These are phyloP conservation scores for Dendryphion nanum DNA, from an alignment of 2,329 filamentous ascomycete genomes.

Conservation along the genomic window DNA sequence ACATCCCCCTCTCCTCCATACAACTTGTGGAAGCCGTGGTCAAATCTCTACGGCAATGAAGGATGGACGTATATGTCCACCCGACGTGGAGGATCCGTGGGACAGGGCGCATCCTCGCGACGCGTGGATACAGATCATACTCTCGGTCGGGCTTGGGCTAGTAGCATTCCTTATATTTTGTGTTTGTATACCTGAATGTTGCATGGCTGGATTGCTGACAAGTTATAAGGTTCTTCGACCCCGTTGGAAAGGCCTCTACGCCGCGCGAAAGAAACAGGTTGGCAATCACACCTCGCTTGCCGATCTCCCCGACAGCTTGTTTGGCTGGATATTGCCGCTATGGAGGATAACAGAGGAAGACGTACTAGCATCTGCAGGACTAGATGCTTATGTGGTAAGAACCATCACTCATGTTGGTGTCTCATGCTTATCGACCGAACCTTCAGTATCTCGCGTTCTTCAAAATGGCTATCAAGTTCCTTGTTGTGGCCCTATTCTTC, in stretches of 20 bases:
- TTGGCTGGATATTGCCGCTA: constrained; percentile 89
- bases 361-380: constrained; percentile 81
- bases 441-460: constrained; percentile 85
- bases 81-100: constrained; percentile 30
- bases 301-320: constrained; percentile 75
- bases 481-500: constrained; percentile 77
- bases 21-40: too few species aligned
- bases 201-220: constrained; percentile 20
- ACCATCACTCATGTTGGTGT: background rate
- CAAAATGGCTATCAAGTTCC: constrained; percentile 87
- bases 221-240: constrained; percentile 68
- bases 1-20: too few species aligned
- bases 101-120: constrained; percentile 44
- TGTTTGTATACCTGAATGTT: constrained; percentile 45
- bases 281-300: constrained; percentile 68
- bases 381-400: constrained; percentile 87
- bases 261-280: constrained; percentile 77
- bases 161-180: constrained; percentile 75
- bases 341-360: constrained; percentile 86
- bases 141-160: constrained; percentile 69
- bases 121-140: constrained; percentile 62
- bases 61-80: too few species aligned
- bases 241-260: constrained; percentile 88
- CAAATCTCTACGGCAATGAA: too few species aligned
- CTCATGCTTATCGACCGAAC: constrained; percentile 8